Base-by-base conservation (phyloP, 306 rosid species). In the Medicago lupulina region DNA sequence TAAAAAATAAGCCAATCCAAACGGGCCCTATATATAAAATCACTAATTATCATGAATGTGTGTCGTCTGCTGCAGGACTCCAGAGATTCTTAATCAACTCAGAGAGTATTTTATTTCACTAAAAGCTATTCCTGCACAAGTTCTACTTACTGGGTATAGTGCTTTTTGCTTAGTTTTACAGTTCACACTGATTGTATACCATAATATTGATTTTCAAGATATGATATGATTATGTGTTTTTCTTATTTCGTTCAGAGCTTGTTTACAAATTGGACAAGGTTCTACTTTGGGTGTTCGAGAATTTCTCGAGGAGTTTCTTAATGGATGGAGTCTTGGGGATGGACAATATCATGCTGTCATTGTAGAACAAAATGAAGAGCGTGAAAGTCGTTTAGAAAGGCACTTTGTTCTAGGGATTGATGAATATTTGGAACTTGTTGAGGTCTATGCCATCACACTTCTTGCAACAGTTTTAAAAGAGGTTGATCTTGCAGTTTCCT, bases 281-380 rank as follows among this genome's bases (percentile, higher is more conserved):
- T 81, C 83, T 69, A 58, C 60, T 34, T 71, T 65, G 57, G 87
- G 75, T 66, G 65, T 82, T 67, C 79, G 43, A 67, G 79, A 84
- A 71, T 79, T 88, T 69, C 84, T 94, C 0, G 87, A 88, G 70
- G 96, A 87, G 75, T 91, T 88, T 81, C 93, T 94, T 67, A 23
- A 82, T 67, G 82, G 89, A 71, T 91, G 96, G 98, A 87, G 31
- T 77, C 83, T 84, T 76, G 84, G 77, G 73, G 85, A 84, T 75
- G 93, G 74, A 70, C 76, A 79, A 76, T 83, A 80, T 74, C 75
- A 80, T 28, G 77, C 83, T 75, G 80, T 71, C 57, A 78, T 81
- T 80, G 53, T 75, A 63, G 88, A 81, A 67, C 72, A 47, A 54
- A 23, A 74, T 76, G 51, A 49, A 44, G 89, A 81, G 62, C 14